Evolutionary conservation across 2,329 filamentous ascomycete genomes (phyloP), one percentile per base, ranked within the genome.

Genomic region (Penicillium glabrum): DNA sequence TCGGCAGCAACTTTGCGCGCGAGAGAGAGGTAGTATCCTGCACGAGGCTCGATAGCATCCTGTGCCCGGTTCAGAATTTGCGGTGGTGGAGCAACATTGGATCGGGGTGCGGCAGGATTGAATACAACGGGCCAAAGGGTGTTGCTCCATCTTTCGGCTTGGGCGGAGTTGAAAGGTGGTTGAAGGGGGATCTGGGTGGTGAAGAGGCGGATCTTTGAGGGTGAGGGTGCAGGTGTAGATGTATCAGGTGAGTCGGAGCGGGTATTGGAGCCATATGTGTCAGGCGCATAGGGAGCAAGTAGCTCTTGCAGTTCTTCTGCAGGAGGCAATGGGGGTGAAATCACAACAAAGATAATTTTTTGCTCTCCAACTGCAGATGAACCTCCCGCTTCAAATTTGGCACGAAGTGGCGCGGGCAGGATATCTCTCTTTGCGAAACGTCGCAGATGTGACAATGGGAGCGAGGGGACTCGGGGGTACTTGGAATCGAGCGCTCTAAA

Each of bases 21-120:
- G 1, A 80, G 65, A 8, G 72, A 65, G 16, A 80, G 62, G 44
- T 77, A 80, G 23, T 65, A 61, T 0, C 75, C 75, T 23, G 75
- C 74, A 7, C 65, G 62, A 1, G 70, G 73, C 31, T 71, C 65
- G 16, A 80, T 72, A 5, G 69, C 70, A 8, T 73, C 65, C 39
- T 68, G 71, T 0, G 69, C 67, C 6, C 68, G 67, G 31, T 58
- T 66, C 6, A 80, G 65, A 5, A 73, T 68, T 46, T 75, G 70
- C 3, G 70, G 70, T 3, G 77, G 76, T 2, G 78, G 77, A 1
- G 76, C 75, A 61, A 78, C 67, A 46, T 72, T 72, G 29, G 74
- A 66, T n/a, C 75, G 69, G 9, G 77, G 75, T 8, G 77, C 72
- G 5, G 78, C 74, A 21, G 77, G 75, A 60, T 80, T 80, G 67